Evolutionary conservation across 106 monocot genomes (phyloP).

Genomic region (Hemerocallis citrina): DNA sequence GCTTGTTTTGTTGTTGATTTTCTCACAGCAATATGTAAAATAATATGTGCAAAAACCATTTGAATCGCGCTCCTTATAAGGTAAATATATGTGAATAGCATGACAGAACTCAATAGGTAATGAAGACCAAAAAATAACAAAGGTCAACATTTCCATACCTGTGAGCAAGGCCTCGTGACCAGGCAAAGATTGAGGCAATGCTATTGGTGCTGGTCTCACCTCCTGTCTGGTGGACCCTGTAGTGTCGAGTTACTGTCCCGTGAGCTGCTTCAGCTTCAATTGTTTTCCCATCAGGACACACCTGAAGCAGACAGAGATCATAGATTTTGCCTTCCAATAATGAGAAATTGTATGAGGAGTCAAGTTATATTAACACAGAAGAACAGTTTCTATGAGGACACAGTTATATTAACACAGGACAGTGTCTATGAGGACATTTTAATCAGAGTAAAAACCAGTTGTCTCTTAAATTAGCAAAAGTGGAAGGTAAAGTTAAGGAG

Average conservation of each 20-base stretch:
- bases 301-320: slow-evolving; percentile 3
- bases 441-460: background rate
- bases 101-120: no score
- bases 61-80: no score
- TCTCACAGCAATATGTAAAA: background rate
- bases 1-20: no score
- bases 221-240: slow-evolving; percentile 60
- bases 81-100: no score
- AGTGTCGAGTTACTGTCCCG: slow-evolving; percentile 61
- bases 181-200: slow-evolving; percentile 71
- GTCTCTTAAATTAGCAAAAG: background rate
- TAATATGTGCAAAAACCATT: background rate
- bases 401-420: background rate
- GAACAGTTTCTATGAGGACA: background rate
- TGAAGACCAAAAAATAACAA: background rate
- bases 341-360: no score
- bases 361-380: background rate
- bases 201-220: slow-evolving; percentile 78
- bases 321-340: no score
- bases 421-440: background rate
- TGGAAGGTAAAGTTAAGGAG: background rate
- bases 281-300: slow-evolving; percentile 23
- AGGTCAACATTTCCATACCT: slow-evolving; percentile 20
- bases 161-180: slow-evolving; percentile 64
- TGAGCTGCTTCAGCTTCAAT: slow-evolving; percentile 25